Evolutionary conservation across 768 basidiomycete genomes (phyloP), one percentile per base, ranked within the genome.

Genomic region (Hebeloma cylindrosporum): DNA sequence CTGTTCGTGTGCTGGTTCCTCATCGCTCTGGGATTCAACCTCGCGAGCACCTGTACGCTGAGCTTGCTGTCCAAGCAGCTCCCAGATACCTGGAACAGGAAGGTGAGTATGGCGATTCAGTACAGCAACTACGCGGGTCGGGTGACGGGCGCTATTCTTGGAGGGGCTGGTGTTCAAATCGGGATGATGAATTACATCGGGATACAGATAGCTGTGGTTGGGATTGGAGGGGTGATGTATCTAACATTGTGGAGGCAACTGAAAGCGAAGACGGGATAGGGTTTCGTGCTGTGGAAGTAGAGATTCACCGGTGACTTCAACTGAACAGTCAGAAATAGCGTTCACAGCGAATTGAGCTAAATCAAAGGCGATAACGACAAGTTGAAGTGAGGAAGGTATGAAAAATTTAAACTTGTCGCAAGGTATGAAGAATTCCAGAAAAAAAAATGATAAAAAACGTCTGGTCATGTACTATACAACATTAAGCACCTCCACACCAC

Each of bases 61-160:
- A 81, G 80, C 45, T 59, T 84, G 43, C 62, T 87, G 20, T 81
- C 79, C 49, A 87, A 88, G 61, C 83, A 83, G 60, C 69, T 86
- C 22, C 83, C 85, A 1, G 69, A 72, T 5, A 62, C 65, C 45
- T 85, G 80, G 79, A 85, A 83, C 54, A 68, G 70, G 20, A 67
- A 70, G 20, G 71, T 71, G n/a, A 77, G 73, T 25, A 60, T 83
- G 60, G 73, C 68, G 5, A 80, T 87, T 31, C 84, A 85, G 57
- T 86, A 82, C 51, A 81, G 81, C 62, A 86, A 82, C 54, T 86
- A 79, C 54, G 61, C 67, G 1, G 83, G 85, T n/a, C 70, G 83
- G 4, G 76, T 82, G 9, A 72, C 75, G 4, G 85, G 83, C 0
- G 81, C 83, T 4, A 68, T 87, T 23, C 82, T 82, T 73, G 85